Base-by-base conservation (phyloP, 768 basidiomycete species). In the Collybia mongolica region DNA sequence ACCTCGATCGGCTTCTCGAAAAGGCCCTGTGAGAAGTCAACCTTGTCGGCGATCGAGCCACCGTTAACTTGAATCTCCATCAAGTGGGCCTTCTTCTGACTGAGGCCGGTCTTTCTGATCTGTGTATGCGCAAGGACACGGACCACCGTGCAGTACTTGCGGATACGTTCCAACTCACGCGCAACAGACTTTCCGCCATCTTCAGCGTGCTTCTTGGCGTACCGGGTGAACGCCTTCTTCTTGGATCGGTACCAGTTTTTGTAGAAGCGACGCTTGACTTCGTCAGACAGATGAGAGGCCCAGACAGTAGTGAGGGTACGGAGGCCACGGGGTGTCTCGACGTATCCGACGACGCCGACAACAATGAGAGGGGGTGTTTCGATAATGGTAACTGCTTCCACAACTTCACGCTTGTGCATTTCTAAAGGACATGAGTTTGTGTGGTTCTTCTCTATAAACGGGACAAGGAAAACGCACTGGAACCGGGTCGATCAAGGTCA, bases 1-100 rank as follows among this genome's bases (percentile, higher is more conserved):
- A 98, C 81, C 66, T 93, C 89, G 61, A 98, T 77, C 44, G 91
- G 85, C 81, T 98, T 98, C 79, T 99, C 97, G 65, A 99, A 98
- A 68, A 98, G 78, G 39, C 83, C 86, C 56, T 92, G 85, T 56
- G 94, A 91, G 64, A 85, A 98, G 66, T 93, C 90, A 70, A 99
- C 94, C 82, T 99, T 99, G 82, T 99, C 95, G 24, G 94, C 82
- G 57, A 98, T 69, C 32, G 86, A 86, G 51, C 97, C 97, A 71
- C 97, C 97, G 75, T 99, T 98, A 65, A 99, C 85, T 75, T 99
- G 96, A 72, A 99, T 97, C 80, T 99, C 97, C 95, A 98, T 98
- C 44, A 99, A 82, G 75, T 99, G 97, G 19, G 97, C 97, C 81
- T 94, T 98, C 90, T 98, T 99, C 80, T 98, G 97, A 63, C 78